These are phyloP conservation scores for Cytospora piceicola DNA, from an alignment of 2,329 filamentous ascomycete species.

Conservation along the genomic window DNA sequence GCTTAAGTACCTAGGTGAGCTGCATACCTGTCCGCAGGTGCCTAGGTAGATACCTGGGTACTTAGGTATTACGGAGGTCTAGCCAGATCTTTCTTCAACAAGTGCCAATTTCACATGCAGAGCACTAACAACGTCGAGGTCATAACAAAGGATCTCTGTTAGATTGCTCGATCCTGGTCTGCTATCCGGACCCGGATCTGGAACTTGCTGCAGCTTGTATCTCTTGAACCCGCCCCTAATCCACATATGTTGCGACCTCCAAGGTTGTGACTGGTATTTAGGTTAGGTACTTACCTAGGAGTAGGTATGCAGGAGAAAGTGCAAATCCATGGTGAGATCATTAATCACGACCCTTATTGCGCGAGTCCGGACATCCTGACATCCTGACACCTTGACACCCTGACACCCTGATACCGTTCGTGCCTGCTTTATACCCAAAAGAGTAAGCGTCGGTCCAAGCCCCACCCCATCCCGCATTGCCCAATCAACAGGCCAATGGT, in stretches of 20 bases:
- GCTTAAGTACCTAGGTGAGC: too few species aligned
- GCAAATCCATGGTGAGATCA: too few species aligned
- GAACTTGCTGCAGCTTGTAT: not conserved
- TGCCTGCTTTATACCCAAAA: not conserved
- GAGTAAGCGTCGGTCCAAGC: not conserved
- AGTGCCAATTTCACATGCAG: not conserved
- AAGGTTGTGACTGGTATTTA: too few species aligned
- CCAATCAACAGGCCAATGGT: not conserved
- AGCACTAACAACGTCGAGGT: not conserved
- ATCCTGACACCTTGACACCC: not conserved
- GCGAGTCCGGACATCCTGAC: too few species aligned
- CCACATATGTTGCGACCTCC: not conserved
- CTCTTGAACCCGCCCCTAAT: not conserved
- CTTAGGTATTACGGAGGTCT: not conserved
- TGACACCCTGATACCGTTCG: not conserved
- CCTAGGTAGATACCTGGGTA: not conserved
- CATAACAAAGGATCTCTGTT: not conserved
- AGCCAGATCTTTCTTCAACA: not conserved
- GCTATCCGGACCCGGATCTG: not conserved
- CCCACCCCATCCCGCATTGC: not conserved
- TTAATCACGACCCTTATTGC: too few species aligned
- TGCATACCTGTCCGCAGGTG: too few species aligned
- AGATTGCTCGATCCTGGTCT: not conserved
- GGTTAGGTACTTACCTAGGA: too few species aligned
- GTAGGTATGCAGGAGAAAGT: not conserved